Percentiles rank a stretch among this genome's conserved stretches.
These are phyloP conservation scores for Sclerotinia subarctica DNA, from an alignment of 2,329 filamentous ascomycete genomes.

Conservation along the genomic window DNA sequence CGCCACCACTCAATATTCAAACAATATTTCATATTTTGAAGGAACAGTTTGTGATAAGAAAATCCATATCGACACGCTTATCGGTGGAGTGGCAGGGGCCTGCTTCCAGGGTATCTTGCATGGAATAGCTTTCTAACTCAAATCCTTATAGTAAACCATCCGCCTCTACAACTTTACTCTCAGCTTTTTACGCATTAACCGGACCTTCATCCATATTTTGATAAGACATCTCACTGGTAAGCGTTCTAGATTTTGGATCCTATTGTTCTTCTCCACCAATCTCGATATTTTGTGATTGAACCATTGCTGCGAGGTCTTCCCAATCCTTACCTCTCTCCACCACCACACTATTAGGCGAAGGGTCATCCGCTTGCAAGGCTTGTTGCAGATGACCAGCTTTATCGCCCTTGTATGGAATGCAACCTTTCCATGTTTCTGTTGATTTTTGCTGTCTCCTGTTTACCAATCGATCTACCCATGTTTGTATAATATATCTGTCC, in stretches of 20 bases:
- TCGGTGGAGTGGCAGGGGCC: slow-evolving; percentile 2
- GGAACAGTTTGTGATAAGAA: slow-evolving; percentile 9
- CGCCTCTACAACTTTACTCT: background rate
- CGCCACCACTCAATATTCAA: background rate
- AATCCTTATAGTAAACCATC: slow-evolving; percentile 24
- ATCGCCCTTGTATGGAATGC: slow-evolving; percentile 28
- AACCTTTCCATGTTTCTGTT: slow-evolving; percentile 27
- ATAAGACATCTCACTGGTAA: slow-evolving; percentile 25
- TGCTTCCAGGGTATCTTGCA: background rate
- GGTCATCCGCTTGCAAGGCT: slow-evolving; percentile 32
- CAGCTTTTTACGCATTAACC: background rate
- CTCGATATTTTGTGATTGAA: slow-evolving; percentile 23
- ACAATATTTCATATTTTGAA: background rate
- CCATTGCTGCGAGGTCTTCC: slow-evolving; percentile 22
- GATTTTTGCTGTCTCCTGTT: slow-evolving; percentile 31
- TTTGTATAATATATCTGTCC: slow-evolving; percentile 37
- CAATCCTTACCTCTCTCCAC: slow-evolving; percentile 30
- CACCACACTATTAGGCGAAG: slow-evolving; percentile 31
- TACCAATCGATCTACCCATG: slow-evolving; percentile 36
- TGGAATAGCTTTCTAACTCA: slow-evolving; percentile 23
- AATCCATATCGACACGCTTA: background rate
- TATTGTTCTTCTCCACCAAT: slow-evolving; percentile 20
- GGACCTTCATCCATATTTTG: background rate
- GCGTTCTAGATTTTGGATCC: slow-evolving; percentile 27
- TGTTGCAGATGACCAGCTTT: slow-evolving; percentile 34